Percentiles rank a stretch among this genome's conserved stretches.
These are phyloP conservation scores for Lactuca sativa DNA, from an alignment of 129 eudicot species.

Conservation along the genomic window DNA sequence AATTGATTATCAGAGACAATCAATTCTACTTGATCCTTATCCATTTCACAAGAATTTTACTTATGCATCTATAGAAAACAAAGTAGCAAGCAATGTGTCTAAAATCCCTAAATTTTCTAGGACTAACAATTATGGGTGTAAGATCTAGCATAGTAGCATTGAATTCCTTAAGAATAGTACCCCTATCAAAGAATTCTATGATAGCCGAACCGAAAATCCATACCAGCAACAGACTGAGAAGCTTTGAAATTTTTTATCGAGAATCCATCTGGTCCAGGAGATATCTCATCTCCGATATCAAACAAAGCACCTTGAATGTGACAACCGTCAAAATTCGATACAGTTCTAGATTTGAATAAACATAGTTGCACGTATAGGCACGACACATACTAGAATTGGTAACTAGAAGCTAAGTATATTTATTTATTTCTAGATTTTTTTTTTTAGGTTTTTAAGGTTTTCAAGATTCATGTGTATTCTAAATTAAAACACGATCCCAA, in stretches of 20 bases:
- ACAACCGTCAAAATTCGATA: too few species aligned
- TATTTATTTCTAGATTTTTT: too few species aligned
- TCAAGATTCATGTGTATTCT: too few species aligned
- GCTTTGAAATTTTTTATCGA: not conserved
- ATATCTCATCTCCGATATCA: not conserved
- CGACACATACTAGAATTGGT: too few species aligned
- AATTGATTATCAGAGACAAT: not conserved
- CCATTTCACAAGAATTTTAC: not conserved
- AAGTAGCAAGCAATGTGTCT: slow-evolving; percentile 7
- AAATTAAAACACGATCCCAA: too few species aligned
- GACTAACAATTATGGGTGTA: not conserved
- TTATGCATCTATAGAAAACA: not conserved
- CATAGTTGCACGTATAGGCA: too few species aligned
- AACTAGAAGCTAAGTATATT: too few species aligned
- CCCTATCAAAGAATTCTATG: not conserved
- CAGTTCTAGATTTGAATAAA: too few species aligned
- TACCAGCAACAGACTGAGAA: not conserved
- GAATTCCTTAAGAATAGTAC: not conserved
- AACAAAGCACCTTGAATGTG: not conserved
- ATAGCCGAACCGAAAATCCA: not conserved
- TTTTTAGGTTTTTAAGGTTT: too few species aligned
- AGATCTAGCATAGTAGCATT: too few species aligned
- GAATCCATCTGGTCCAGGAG: slow-evolving; percentile 8
- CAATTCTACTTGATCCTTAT: not conserved
- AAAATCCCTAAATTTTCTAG: not conserved